Evolutionary conservation across 768 basidiomycete genomes (phyloP).

Genomic region (Scleroderma citrinum): DNA sequence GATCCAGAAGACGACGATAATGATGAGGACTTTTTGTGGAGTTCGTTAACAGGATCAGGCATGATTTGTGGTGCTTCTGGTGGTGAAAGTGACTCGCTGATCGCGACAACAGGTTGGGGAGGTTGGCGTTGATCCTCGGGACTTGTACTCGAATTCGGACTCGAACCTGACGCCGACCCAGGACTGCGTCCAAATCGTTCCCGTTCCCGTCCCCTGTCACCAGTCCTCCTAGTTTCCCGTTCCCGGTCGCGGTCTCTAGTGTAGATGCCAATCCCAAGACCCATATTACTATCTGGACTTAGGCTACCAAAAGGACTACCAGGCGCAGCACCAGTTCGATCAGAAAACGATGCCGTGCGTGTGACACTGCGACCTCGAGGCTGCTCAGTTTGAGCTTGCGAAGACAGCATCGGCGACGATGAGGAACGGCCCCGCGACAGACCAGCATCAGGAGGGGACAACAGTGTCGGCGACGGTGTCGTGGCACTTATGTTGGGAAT

Average conservation of each 20-base stretch:
- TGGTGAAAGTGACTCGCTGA: background rate
- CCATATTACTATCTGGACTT: constrained; percentile 32
- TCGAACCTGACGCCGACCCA: constrained; percentile 25
- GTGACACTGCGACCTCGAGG: constrained; percentile 50
- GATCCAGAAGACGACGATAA: constrained; percentile 25
- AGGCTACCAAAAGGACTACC: constrained; percentile 34
- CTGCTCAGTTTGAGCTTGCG: constrained; percentile 26
- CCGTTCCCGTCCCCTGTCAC: constrained; percentile 28
- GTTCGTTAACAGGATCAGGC: constrained; percentile 10
- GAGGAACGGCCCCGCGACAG: constrained; percentile 22
- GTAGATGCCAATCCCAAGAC: constrained; percentile 27
- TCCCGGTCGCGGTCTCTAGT: constrained; percentile 31
- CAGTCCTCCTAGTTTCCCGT: constrained; percentile 22
- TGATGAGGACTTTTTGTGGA: constrained; percentile 10
- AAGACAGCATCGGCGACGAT: constrained; percentile 31
- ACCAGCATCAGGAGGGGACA: constrained; percentile 20
- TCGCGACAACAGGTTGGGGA: background rate
- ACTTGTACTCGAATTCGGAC: constrained; percentile 32
- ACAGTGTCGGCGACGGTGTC: constrained; percentile 17
- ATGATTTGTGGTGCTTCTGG: background rate
- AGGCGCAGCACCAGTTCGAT: constrained; percentile 36
- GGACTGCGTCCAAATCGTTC: constrained; percentile 21
- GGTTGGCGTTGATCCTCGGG: constrained; percentile 18
- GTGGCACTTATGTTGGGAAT: constrained; percentile 9
- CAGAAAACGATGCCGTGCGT: constrained; percentile 51